These are phyloP conservation scores for Achaetomiella virescens DNA, from an alignment of 495 filamentous ascomycete species.

Conservation along the genomic window DNA sequence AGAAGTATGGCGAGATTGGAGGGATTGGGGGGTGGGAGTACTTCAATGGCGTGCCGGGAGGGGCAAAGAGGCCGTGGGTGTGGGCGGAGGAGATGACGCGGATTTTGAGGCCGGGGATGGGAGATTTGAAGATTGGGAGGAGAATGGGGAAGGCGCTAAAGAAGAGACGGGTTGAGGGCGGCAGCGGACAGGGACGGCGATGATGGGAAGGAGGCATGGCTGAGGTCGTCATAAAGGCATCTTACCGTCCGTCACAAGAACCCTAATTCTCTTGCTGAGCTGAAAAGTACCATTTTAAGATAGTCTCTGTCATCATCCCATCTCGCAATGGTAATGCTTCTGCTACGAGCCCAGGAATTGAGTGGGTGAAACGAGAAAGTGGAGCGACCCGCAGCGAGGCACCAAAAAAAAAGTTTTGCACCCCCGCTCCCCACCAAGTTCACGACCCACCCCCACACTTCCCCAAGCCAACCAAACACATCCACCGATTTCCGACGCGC, in stretches of 20 bases:
- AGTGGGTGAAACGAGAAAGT: background rate
- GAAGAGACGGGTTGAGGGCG: constrained; percentile 18
- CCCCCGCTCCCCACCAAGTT: no score
- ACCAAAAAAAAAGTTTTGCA: no score
- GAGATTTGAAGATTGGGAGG: constrained; percentile 19
- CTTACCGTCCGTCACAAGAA: no score
- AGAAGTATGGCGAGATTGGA: constrained; percentile 58
- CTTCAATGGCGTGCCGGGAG: constrained; percentile 63
- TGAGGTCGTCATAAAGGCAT: no score
- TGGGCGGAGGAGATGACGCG: constrained; percentile 61
- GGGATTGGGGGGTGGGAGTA: constrained; percentile 89
- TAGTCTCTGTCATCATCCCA: no score
- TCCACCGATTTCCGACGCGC: background rate
- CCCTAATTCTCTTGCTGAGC: no score
- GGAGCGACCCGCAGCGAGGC: no score
- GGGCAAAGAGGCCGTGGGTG: constrained; percentile 54
- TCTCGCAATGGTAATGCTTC: no score
- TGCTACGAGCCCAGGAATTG: no score
- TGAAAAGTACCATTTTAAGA: no score
- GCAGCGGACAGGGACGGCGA: background rate
- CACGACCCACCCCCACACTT: background rate
- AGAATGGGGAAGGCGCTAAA: constrained; percentile 13
- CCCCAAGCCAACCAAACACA: background rate
- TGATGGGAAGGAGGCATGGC: background rate
- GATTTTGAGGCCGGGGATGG: constrained; percentile 35